These are phyloP conservation scores for Penstemon newberryi DNA, from an alignment of 257 asterid genomes.

Conservation along the genomic window DNA sequence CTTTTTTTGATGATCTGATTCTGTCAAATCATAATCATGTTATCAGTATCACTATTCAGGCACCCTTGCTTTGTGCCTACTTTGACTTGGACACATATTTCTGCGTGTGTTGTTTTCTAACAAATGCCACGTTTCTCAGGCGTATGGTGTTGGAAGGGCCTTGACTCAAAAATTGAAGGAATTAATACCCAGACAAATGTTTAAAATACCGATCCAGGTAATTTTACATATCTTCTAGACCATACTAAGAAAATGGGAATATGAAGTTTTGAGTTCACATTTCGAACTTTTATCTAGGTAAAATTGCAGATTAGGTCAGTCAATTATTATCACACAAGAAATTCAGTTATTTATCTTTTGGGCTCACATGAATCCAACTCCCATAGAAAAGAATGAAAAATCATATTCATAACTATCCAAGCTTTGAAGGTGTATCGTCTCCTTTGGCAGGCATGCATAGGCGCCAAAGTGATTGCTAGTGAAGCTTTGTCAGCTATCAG, in stretches of 20 bases:
- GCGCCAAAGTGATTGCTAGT: conserved; percentile 96
- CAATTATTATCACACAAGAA: no score
- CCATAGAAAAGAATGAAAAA: not conserved
- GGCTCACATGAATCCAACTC: no score
- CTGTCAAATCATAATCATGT: conserved; percentile 5
- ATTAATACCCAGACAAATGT: conserved; percentile 96
- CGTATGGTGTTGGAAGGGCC: conserved; percentile 96
- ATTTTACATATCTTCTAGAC: conserved; percentile 3
- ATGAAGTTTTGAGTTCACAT: conserved; percentile 14
- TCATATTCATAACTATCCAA: not conserved
- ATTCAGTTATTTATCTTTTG: no score
- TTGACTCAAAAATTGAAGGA: conserved; percentile 95
- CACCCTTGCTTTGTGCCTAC: conserved; percentile 2
- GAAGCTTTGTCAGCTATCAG: conserved; percentile 95
- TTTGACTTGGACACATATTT: not conserved
- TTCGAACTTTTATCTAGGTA: not conserved
- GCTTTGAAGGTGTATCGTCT: conserved; percentile 17
- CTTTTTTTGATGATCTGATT: not conserved
- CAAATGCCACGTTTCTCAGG: conserved; percentile 47
- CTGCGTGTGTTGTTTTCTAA: conserved; percentile 4
- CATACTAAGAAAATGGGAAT: not conserved
- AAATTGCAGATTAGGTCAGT: no score
- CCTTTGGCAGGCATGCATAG: conserved; percentile 78
- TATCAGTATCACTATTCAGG: conserved; percentile 9
- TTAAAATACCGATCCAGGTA: conserved; percentile 99